These are phyloP conservation scores for Globisporangium megalacanthum DNA, from an alignment of 352 stramenopile genomes.

Conservation along the genomic window DNA sequence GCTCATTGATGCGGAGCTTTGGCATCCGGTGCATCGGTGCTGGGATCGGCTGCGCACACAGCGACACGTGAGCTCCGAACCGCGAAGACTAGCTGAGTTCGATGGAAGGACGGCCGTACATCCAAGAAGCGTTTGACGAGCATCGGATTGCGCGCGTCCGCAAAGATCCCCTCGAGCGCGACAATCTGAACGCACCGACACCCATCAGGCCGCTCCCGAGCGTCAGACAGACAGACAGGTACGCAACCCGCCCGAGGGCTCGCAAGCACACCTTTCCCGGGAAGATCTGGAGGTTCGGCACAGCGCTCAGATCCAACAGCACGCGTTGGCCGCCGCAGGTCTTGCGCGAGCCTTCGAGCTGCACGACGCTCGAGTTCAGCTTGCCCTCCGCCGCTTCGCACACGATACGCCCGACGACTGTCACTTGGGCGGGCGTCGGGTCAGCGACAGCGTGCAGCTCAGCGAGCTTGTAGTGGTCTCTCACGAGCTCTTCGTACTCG, in stretches of 20 bases:
- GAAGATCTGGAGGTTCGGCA: slow-evolving; percentile 75
- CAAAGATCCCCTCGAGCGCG: slow-evolving; percentile 68
- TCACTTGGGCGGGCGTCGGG: slow-evolving; percentile 68
- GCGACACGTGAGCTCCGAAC: too few relatives aligned
- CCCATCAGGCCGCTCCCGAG: slow-evolving; percentile 2
- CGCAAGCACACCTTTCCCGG: slow-evolving; percentile 59
- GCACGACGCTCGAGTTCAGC: slow-evolving; percentile 74
- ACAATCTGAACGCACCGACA: slow-evolving; percentile 46
- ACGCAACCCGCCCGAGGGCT: not conserved
- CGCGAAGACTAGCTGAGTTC: too few relatives aligned
- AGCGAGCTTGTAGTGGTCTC: slow-evolving; percentile 52
- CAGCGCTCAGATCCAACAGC: slow-evolving; percentile 60
- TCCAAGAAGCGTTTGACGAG: slow-evolving; percentile 75
- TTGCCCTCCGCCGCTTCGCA: slow-evolving; percentile 82
- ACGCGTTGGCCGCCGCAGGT: slow-evolving; percentile 78
- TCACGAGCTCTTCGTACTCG: slow-evolving; percentile 74
- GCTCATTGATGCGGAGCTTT: slow-evolving; percentile 38
- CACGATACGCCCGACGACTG: slow-evolving; percentile 74
- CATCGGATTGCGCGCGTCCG: slow-evolving; percentile 66
- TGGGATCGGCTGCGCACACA: slow-evolving; percentile 38
- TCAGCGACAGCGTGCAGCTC: slow-evolving; percentile 65
- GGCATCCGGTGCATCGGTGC: slow-evolving; percentile 39
- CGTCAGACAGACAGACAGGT: not conserved
- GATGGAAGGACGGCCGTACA: slow-evolving; percentile 17
- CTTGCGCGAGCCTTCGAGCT: slow-evolving; percentile 79